These are phyloP conservation scores for Henningerozyma blattae DNA, from an alignment of 805 yeast species.

Conservation along the genomic window DNA sequence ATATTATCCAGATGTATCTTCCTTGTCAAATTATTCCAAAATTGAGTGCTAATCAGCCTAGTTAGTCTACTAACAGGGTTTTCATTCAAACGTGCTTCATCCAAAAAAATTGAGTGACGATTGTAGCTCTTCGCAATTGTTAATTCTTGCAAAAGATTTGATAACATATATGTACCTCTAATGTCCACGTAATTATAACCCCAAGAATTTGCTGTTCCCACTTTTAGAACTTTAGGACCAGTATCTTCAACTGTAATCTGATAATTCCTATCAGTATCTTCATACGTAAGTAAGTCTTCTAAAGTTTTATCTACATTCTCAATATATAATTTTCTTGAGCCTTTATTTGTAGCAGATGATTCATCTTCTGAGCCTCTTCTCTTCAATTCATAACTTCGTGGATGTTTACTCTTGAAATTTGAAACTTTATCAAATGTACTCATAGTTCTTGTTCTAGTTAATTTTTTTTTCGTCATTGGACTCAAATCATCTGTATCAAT, in stretches of 20 bases:
- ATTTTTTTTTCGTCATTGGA: slow-evolving; percentile 5
- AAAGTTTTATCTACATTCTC: slow-evolving; percentile 66
- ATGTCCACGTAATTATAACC: slow-evolving; percentile 66
- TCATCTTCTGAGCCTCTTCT: slow-evolving; percentile 49
- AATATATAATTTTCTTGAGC: slow-evolving; percentile 45
- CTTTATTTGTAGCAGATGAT: slow-evolving; percentile 24
- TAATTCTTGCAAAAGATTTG: slow-evolving; percentile 77
- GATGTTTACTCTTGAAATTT: slow-evolving; percentile 8
- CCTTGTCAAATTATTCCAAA: slow-evolving; percentile 75
- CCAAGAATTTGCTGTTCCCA: slow-evolving; percentile 76
- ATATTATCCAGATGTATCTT: slow-evolving; percentile 51
- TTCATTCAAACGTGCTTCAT: slow-evolving; percentile 74
- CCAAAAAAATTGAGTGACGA: slow-evolving; percentile 62
- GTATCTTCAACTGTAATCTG: slow-evolving; percentile 81
- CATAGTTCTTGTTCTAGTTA: slow-evolving; percentile 46
- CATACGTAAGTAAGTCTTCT: slow-evolving; percentile 52
- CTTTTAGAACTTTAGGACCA: slow-evolving; percentile 69
- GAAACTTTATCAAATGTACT: slow-evolving; percentile 30
- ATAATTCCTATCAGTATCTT: slow-evolving; percentile 74
- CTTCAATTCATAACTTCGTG: slow-evolving; percentile 15
- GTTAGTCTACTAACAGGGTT: slow-evolving; percentile 73
- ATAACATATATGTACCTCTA: slow-evolving; percentile 81
- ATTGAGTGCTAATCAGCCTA: slow-evolving; percentile 60
- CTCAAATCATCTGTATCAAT: neutral
- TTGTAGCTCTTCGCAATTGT: slow-evolving; percentile 79